Base-by-base conservation (phyloP, 495 filamentous ascomycete genomes). In the Filosporella fistucella region DNA sequence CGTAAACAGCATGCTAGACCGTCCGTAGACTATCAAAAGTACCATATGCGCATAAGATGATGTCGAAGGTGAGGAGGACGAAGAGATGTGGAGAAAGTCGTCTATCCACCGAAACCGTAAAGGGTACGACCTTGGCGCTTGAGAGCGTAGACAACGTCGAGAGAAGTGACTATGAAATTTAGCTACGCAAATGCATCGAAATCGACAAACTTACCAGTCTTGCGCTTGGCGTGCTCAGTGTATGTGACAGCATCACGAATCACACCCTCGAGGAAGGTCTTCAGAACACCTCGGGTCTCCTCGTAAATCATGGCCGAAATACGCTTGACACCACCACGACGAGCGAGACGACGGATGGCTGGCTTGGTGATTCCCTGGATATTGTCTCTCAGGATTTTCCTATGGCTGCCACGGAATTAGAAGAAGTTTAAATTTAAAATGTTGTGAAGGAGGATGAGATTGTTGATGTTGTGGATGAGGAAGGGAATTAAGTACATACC, bases 331-430 rank as follows among this genome's bases (percentile, higher is more conserved):
- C 91, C 91, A 75, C 91, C 91, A 89, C 91, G 90, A 70, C 91
- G 90, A 50, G 93, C 93, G 71, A 99, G 93, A 94, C 93, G 94
- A 69, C 93, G 89, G 78, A 99, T 99, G 67, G 93, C 93, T 69
- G 93, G 93, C 89, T 99, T 99, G 70, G 93, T 99, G 73, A 99
- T 99, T 80, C 93, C 93, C 67, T 96, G 91, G 69, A 97, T 96
- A 85, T 96, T 97, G 85, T 97, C 91, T 68, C 91, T 89, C 67
- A 98, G 80, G 77, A 98, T 96, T 85, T 97, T 98, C 62, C 93
- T 85, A 71, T 96, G 89, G 72, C n/a, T n/a, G n/a, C n/a, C n/a
- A n/a, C n/a, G n/a, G n/a, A n/a, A n/a, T n/a, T n/a, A n/a, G n/a
- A n/a, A n/a, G n/a, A n/a, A n/a, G n/a, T n/a, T n/a, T n/a, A n/a